Percentiles rank a stretch among this genome's conserved stretches.
These are phyloP conservation scores for Myriosclerotinia curreyana DNA, from an alignment of 2,329 filamentous ascomycete species.

Conservation along the genomic window DNA sequence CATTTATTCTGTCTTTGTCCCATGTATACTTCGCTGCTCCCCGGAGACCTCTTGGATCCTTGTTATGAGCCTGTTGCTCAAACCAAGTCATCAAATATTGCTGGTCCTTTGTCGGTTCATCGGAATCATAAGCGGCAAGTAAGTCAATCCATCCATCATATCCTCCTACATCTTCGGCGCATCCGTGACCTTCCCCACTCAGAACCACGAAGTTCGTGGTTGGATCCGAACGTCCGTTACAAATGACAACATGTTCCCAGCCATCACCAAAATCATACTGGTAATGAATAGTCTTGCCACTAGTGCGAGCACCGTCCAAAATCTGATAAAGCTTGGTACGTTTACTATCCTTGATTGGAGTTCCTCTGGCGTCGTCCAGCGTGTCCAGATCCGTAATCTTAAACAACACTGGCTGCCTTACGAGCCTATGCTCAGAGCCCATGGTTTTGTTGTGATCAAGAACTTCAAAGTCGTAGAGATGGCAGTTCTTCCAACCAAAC, in stretches of 20 bases:
- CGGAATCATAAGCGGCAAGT: neutral
- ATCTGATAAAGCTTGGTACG: too few relatives aligned
- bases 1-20: constrained; percentile 6
- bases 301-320: too few relatives aligned
- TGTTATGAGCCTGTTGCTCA: neutral
- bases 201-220: neutral
- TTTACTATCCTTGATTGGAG: neutral
- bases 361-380: accelerated
- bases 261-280: neutral
- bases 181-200: constrained; percentile 3
- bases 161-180: neutral
- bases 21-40: neutral
- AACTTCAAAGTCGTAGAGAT: constrained; percentile 20
- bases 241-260: neutral
- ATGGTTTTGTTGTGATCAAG: constrained; percentile 2
- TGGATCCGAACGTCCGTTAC: neutral
- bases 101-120: neutral
- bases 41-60: neutral
- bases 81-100: neutral
- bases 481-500: constrained; percentile 18
- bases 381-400: neutral
- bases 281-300: neutral
- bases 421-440: neutral
- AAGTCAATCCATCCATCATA: neutral
- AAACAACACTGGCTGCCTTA: neutral